Base-by-base conservation (phyloP, 805 yeast species). In the Naumovozyma castellii region DNA sequence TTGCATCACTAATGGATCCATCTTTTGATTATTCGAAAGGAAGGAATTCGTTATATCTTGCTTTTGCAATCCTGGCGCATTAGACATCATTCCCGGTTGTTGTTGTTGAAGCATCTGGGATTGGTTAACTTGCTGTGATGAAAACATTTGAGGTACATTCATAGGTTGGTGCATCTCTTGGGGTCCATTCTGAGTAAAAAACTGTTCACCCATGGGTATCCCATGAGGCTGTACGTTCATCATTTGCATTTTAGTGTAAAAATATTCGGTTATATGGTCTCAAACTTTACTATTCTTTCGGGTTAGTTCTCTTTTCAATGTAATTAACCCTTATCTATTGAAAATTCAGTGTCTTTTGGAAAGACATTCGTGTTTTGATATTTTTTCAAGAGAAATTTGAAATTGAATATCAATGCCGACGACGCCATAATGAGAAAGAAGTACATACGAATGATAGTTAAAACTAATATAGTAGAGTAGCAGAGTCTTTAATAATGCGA, bases 121-220 rank as follows among this genome's bases (percentile, higher is more conserved):
- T 32, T 50, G 60, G 28, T 49, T 51, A 25, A 51, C 28, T 33
- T 12, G 32, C 15, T 53, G 57, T 20, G 57, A 54, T 12, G 60
- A 55, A 43, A 53, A 57, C 40, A 55, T 41, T 40, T 54, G 58
- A 9, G 53, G 55, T 32, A 51, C 53, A 9, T 45, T 48, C 47
- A 62, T 53, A 12, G 45, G 47, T 18, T 47, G 56, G 13, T 44
- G 51, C 17, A 22, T 22, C 27, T 59, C 60, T 38, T 44, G 47
- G 27, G 46, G 51, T 36, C 49, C 57, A 19, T 39, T 48, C 32
- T 49, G 57, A 18, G 44, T 37, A 34, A 54, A 57, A 25, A 48
- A 53, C 29, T 55, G 61, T 17, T 57, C 62, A 5, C 56, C 50
- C 43, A 51, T 48, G 6, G 57, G 54, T 36, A 57, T 39, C n/a